Conservation (phyloP, 805 yeast species). For the Metschnikowia hibisci region DNA sequence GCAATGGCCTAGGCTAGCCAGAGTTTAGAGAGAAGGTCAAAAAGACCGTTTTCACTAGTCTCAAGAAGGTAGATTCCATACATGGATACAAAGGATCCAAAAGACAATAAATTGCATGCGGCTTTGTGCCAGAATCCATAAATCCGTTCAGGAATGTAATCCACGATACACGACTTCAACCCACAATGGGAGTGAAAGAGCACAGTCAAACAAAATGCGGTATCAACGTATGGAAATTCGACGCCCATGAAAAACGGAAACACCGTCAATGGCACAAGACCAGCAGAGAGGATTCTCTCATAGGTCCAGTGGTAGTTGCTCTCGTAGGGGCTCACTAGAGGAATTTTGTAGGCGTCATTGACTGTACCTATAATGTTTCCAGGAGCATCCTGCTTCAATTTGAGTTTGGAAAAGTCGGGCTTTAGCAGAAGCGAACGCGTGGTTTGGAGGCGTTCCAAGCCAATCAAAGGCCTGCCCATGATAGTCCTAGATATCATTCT, state of each 20-base stretch:
- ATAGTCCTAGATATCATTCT: conserved; percentile 11
- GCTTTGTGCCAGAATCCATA: conserved; percentile 72
- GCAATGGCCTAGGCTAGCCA: conserved; percentile 48
- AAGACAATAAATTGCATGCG: conserved; percentile 63
- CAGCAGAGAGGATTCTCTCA: conserved; percentile 68
- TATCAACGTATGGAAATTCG: conserved; percentile 65
- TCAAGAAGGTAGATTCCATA: conserved; percentile 82
- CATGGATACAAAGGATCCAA: conserved; percentile 67
- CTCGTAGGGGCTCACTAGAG: conserved; percentile 57
- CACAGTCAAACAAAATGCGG: conserved; percentile 59
- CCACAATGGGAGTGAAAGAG: conserved; percentile 83
- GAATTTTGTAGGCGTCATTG: conserved; percentile 78
- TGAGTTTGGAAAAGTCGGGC: conserved; percentile 46
- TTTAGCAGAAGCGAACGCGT: conserved; percentile 22
- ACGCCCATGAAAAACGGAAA: conserved; percentile 77
- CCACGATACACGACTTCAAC: conserved; percentile 85
- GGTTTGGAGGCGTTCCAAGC: conserved; percentile 5
- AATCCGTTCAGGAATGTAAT: conserved; percentile 83
- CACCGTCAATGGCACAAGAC: conserved; percentile 71
- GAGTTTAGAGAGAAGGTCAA: conserved; percentile 55
- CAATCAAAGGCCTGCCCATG: conserved; percentile 10
- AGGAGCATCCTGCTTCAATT: conserved; percentile 74
- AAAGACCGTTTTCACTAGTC: conserved; percentile 74
- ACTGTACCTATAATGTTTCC: conserved; percentile 91
- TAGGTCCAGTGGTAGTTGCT: conserved; percentile 95